Evolutionary conservation across 2,329 filamentous ascomycete genomes (phyloP).

Genomic region (Epichloe typhina): DNA sequence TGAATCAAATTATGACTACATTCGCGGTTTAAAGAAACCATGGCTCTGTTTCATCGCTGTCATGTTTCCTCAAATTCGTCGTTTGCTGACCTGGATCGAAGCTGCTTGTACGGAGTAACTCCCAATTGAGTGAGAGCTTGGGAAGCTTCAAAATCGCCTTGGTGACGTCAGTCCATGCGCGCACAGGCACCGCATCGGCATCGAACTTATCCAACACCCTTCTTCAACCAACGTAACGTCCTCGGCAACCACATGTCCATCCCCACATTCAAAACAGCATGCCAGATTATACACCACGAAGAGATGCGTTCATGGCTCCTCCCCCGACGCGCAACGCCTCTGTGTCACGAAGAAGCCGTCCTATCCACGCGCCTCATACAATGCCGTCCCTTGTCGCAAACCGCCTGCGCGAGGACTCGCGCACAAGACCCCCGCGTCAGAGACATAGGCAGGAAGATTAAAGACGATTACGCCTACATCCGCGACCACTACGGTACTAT

Average conservation of each 20-base stretch:
- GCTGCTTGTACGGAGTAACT: too few species aligned
- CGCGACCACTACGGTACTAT: slow-evolving; percentile 29
- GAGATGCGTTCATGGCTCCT: slow-evolving; percentile 1
- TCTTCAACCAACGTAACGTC: too few species aligned
- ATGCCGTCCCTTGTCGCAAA: not conserved
- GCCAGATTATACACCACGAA: not conserved
- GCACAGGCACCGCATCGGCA: too few species aligned
- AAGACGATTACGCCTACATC: slow-evolving; percentile 32
- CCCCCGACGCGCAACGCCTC: not conserved
- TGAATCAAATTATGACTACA: not conserved
- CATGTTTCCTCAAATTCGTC: too few species aligned
- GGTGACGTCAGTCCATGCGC: too few species aligned
- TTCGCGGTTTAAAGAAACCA: not conserved
- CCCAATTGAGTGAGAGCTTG: too few species aligned
- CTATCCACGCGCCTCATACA: not conserved
- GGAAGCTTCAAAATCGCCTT: too few species aligned
- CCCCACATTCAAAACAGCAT: not conserved
- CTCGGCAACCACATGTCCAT: not conserved
- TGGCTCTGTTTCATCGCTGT: too few species aligned
- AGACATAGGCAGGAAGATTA: slow-evolving; percentile 18
- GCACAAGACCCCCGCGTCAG: slow-evolving; percentile 4
- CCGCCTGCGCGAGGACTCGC: not conserved
- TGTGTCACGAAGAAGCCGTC: not conserved
- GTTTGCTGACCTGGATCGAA: too few species aligned
- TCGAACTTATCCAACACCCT: too few species aligned